phyloP scores from a whole-genome alignment of 106 monocot species.

The Iris macrosiphon region DNA sequence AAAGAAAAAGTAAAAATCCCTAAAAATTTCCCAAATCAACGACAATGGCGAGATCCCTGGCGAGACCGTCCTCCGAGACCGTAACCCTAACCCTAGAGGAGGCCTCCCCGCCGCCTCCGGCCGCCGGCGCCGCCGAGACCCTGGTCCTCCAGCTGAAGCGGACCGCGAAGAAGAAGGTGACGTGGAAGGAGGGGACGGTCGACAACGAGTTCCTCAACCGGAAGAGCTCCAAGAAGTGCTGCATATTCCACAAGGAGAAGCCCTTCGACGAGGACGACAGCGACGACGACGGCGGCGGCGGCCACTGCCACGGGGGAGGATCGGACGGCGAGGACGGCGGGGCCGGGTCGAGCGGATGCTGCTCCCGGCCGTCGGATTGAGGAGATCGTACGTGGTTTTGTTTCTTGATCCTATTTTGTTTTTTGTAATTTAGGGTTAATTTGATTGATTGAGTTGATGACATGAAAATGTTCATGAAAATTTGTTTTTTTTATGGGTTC shows the following conservation, averaged over 20 bases:
- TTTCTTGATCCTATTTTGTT: no score
- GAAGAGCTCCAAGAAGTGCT: slow-evolving; percentile 96
- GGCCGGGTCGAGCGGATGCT: slow-evolving; percentile 26
- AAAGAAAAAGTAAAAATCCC: no score
- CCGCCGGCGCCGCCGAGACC: slow-evolving; percentile 21
- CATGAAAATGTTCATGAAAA: no score
- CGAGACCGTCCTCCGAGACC: slow-evolving; percentile 43
- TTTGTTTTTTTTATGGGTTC: no score
- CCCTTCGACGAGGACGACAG: slow-evolving; percentile 89
- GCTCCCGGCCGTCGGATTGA: slow-evolving; percentile 18
- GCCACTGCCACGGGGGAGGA: slow-evolving; percentile 6
- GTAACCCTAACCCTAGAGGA: slow-evolving; percentile 30
- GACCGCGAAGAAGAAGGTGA: slow-evolving; percentile 89
- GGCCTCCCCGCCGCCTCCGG: neutral
- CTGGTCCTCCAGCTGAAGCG: slow-evolving; percentile 62
- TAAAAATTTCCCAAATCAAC: neutral
- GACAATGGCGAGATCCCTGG: slow-evolving; percentile 31
- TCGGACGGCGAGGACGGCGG: slow-evolving; percentile 1
- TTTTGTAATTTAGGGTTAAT: no score
- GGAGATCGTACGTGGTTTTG: no score
- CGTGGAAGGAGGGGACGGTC: slow-evolving; percentile 94
- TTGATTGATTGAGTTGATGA: no score
- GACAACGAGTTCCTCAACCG: slow-evolving; percentile 84
- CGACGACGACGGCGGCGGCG: slow-evolving; percentile 39
- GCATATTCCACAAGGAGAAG: slow-evolving; percentile 92